phyloP scores from a whole-genome alignment of 2,329 filamentous ascomycete species.

The Hypoxylon sp. region DNA sequence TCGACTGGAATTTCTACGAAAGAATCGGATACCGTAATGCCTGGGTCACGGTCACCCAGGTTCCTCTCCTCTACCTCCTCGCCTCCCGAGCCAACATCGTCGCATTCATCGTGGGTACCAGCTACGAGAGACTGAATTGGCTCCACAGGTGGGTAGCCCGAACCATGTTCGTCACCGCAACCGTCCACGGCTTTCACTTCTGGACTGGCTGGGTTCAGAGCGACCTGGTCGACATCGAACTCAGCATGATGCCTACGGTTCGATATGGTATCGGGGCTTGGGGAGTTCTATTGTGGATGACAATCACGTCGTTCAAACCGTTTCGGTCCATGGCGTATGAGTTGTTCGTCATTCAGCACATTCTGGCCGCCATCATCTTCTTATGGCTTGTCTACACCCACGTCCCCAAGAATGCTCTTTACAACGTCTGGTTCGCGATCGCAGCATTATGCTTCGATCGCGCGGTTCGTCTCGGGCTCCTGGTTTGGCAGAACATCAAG shows the following conservation, averaged over 20 bases:
- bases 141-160: constrained; percentile 76
- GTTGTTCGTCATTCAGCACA: constrained; percentile 73
- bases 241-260: constrained; percentile 69
- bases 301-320: constrained; percentile 68
- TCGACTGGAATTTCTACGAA: constrained; percentile 67
- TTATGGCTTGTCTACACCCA: constrained; percentile 71
- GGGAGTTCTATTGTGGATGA: constrained; percentile 71
- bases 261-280: constrained; percentile 73
- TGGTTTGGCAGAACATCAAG: constrained; percentile 62
- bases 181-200: constrained; percentile 75
- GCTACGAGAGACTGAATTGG: constrained; percentile 76
- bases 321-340: constrained; percentile 73
- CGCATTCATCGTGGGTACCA: constrained; percentile 67
- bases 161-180: constrained; percentile 72
- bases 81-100: constrained; percentile 66
- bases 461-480: constrained; percentile 56
- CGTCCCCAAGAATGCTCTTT: constrained; percentile 64
- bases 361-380: constrained; percentile 67
- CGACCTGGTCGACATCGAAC: constrained; percentile 65
- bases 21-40: constrained; percentile 73
- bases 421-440: constrained; percentile 72
- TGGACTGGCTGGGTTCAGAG: constrained; percentile 68
- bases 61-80: constrained; percentile 70
- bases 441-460: constrained; percentile 70
- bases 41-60: constrained; percentile 70